These are phyloP conservation scores for Yamadazyma takamatsuzukensis DNA, from an alignment of 805 yeast species.

Conservation along the genomic window DNA sequence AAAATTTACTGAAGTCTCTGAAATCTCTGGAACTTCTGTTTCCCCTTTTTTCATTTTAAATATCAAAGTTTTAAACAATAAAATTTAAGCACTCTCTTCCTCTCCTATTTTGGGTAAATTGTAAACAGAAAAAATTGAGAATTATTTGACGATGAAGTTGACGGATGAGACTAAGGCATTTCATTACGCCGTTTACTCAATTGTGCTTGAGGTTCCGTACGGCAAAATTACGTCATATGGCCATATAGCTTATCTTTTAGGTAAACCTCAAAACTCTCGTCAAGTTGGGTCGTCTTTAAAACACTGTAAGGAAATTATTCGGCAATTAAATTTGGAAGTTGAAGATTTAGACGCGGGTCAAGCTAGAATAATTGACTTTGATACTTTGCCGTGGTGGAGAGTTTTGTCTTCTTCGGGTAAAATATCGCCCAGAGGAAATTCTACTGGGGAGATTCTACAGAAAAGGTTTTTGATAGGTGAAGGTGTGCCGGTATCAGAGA, in stretches of 20 bases:
- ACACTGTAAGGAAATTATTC: conserved; percentile 25
- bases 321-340: conserved; percentile 19
- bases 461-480: conserved; percentile 44
- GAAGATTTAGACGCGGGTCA: conserved; percentile 6
- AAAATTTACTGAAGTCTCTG: neutral
- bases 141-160: conserved; percentile 14
- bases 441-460: conserved; percentile 45
- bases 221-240: conserved; percentile 74
- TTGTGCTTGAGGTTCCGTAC: conserved; percentile 51
- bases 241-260: conserved; percentile 63
- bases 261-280: conserved; percentile 63
- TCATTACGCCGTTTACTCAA: conserved; percentile 56
- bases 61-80: too few species aligned
- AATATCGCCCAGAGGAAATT: conserved; percentile 49
- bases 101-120: neutral
- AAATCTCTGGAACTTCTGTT: too few species aligned
- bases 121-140: neutral
- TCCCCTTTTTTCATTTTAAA: too few species aligned
- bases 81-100: too few species aligned
- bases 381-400: conserved; percentile 77
- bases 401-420: conserved; percentile 62
- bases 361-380: conserved; percentile 13
- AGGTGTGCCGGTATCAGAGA: conserved; percentile 37
- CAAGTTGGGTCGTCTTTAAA: conserved; percentile 74
- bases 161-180: conserved; percentile 52